These are phyloP conservation scores for Sarocladium strictum DNA, from an alignment of 2,329 filamentous ascomycete genomes.

Conservation along the genomic window DNA sequence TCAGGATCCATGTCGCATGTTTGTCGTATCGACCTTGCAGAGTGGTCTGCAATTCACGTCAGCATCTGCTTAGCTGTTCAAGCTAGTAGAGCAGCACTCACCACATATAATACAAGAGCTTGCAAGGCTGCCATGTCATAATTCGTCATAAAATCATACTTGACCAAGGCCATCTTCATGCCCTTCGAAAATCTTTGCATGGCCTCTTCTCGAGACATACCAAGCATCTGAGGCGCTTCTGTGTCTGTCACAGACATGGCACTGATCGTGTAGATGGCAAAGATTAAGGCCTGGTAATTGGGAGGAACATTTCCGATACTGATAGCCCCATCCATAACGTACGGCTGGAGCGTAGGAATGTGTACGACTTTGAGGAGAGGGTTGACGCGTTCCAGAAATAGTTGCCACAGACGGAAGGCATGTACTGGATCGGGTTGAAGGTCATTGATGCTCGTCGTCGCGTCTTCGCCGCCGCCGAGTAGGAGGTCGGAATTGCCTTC, in stretches of 20 bases:
- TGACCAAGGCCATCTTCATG: constrained; percentile 42
- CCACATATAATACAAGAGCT: constrained; percentile 52
- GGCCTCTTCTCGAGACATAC: constrained; percentile 42
- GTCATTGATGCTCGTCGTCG: constrained; percentile 31
- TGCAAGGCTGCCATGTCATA: constrained; percentile 55
- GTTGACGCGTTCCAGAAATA: constrained; percentile 68
- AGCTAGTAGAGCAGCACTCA: constrained; percentile 22
- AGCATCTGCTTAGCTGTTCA: neutral
- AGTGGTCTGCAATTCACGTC: constrained; percentile 35
- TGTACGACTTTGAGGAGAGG: constrained; percentile 69
- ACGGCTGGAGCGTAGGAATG: constrained; percentile 60
- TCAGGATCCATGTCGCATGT: constrained; percentile 55
- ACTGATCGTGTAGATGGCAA: constrained; percentile 60
- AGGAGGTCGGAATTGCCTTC: constrained; percentile 48
- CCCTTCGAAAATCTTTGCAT: constrained; percentile 46
- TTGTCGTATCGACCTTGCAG: constrained; percentile 53
- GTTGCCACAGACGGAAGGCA: constrained; percentile 67
- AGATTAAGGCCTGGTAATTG: constrained; percentile 56
- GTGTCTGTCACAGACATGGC: constrained; percentile 47
- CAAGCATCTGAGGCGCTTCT: constrained; percentile 50
- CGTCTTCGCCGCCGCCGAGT: constrained; percentile 34
- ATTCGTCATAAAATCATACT: constrained; percentile 51
- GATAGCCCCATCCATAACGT: constrained; percentile 56
- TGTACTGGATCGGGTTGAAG: constrained; percentile 61
- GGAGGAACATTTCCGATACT: constrained; percentile 49